Conservation (phyloP, 352 stramenopile species). For the Phytopythium vexans region DNA sequence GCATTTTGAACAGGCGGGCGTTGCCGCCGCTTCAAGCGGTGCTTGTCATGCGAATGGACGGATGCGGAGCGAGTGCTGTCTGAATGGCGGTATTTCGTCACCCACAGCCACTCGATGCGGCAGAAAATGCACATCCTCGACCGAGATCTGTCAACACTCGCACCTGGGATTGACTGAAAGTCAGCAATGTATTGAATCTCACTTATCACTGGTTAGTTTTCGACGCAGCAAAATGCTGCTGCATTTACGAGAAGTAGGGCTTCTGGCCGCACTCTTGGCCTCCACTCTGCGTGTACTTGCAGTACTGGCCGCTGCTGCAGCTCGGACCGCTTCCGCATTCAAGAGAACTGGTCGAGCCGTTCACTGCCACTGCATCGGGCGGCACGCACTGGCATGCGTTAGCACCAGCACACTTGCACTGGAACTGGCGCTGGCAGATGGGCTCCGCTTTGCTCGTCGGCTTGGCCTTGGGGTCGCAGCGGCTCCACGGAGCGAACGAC, state of each 20-base stretch:
- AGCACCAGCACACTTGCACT: conserved; percentile 18
- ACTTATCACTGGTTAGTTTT: too few relatives aligned
- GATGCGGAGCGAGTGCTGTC: too few relatives aligned
- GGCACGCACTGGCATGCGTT: conserved; percentile 24
- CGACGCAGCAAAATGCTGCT: not conserved
- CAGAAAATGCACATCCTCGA: too few relatives aligned
- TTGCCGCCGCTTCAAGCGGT: too few relatives aligned
- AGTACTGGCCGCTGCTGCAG: conserved; percentile 35
- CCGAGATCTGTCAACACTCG: too few relatives aligned
- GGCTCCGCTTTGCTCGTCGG: conserved; percentile 17
- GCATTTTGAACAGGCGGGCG: not conserved
- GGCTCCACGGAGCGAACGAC: conserved; percentile 19
- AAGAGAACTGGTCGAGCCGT: conserved; percentile 13
- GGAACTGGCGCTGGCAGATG: conserved; percentile 33
- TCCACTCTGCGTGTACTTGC: conserved; percentile 30
- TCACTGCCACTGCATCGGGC: conserved; percentile 26
- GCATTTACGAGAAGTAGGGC: conserved; percentile 29
- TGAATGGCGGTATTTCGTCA: too few relatives aligned
- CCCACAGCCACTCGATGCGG: too few relatives aligned
- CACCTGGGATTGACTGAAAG: not conserved
- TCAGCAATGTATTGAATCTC: not conserved
- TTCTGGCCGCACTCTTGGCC: conserved; percentile 33
- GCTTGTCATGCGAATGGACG: too few relatives aligned
- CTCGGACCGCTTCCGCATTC: conserved; percentile 16
- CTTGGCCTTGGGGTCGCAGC: conserved; percentile 15